Base-by-base conservation (phyloP, 371 early-diverging fungal genomes). In the Mortierella polycephala region DNA sequence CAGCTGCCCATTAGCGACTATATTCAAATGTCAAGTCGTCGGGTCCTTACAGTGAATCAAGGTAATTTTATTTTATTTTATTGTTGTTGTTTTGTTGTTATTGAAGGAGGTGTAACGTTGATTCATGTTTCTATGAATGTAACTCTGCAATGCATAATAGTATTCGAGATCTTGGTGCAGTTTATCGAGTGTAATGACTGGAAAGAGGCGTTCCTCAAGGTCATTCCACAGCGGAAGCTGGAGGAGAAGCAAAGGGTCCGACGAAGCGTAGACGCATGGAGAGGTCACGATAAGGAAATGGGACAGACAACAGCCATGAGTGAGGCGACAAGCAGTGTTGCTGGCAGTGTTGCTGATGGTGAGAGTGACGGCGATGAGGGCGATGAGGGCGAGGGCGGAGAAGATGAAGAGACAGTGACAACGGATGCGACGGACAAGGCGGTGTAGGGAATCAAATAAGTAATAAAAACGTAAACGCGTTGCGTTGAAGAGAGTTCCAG, bases 11-110 rank as follows among this genome's bases (percentile, higher is more conserved):
- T 98, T 65, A 91, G 90, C 5, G 88, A 94, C 50, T 93, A 91
- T 75, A 83, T 98, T 40, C 84, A 90, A 51, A 83, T 97, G 85
- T 82, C 89, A 8, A 86, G 92, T 42, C 86, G 98, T 40, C 92
- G 93, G 56, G 94, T 98, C 6, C 76, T 98, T 61, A 94, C 99
- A 0, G 93, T 96, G 12, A 98, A 98, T 81, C 98, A 98, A 82
- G 94, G 90, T 88, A 85, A 81, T 67, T 14, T 56, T 14, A 44
- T 47, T 46, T n/a, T 53, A 18, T 6, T 39, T 51, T 41, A 37
- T 18, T 50, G 14, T 18, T 21, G 41, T 18, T 20, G 37, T 18
- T n/a, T 2, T 42, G 41, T n/a, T n/a, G 41, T 42, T 37, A 0
- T 8, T 41, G n/a, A 41, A 21, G n/a, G 0, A 52, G 57, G 11